A percentile compares a stretch with the other conserved stretches of the same genome.
phyloP scores from a whole-genome alignment of 495 filamentous ascomycete genomes.

The Xylaria palmicola region DNA sequence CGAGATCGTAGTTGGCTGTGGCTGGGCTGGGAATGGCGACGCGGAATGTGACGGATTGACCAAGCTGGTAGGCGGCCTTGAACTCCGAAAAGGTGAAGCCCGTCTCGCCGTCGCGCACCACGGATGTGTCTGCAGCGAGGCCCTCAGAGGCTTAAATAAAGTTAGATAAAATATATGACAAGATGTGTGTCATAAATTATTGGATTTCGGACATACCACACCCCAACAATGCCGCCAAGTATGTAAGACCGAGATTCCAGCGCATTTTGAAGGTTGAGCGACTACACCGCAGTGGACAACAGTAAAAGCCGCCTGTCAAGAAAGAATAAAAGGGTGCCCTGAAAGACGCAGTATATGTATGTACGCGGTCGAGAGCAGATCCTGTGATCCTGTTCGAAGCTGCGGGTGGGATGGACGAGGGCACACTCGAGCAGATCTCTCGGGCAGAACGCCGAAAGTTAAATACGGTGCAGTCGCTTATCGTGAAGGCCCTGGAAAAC shows the following conservation, averaged over 20 bases:
- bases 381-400: neutral
- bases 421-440: constrained; percentile 16
- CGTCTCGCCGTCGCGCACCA: constrained; percentile 46
- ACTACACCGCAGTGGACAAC: neutral
- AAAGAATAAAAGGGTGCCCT: neutral
- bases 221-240: constrained; percentile 23
- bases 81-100: constrained; percentile 50
- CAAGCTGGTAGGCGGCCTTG: constrained; percentile 37
- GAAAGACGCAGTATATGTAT: neutral
- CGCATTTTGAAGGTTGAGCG: constrained; percentile 21
- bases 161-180: neutral
- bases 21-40: constrained; percentile 38
- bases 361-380: neutral
- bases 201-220: constrained; percentile 18
- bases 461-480: constrained; percentile 21
- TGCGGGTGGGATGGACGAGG: constrained; percentile 12
- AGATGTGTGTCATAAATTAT: neutral
- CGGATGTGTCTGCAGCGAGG: constrained; percentile 26
- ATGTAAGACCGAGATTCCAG: constrained; percentile 23
- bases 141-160: constrained; percentile 14
- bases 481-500: neutral
- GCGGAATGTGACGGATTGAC: constrained; percentile 37
- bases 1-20: constrained; percentile 34
- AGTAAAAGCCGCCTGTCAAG: no score
- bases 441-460: constrained; percentile 14